These are phyloP conservation scores for Tilletia caries DNA, from an alignment of 1,284 basidiomycete genomes.

Conservation along the genomic window DNA sequence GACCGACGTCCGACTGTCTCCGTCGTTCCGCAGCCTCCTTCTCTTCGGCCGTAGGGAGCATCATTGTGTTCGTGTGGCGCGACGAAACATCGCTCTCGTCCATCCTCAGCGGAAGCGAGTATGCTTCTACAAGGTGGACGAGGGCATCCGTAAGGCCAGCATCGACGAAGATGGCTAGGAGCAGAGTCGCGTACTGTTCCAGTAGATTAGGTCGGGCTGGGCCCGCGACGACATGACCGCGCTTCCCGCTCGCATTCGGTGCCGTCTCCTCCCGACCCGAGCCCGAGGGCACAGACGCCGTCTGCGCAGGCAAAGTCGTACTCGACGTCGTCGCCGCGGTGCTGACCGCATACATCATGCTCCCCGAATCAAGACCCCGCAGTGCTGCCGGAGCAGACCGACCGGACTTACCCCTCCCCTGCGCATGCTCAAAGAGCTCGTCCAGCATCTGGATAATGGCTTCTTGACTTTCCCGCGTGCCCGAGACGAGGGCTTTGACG, in stretches of 20 bases:
- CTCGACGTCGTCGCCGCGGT: not conserved
- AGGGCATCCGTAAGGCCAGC: conserved; percentile 65
- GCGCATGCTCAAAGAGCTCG: conserved; percentile 67
- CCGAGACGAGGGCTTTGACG: conserved; percentile 66
- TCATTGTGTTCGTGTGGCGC: not conserved
- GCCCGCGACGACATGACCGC: conserved; percentile 11
- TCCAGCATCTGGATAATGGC: conserved; percentile 83
- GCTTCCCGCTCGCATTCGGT: conserved; percentile 22
- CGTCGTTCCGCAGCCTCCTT: not conserved
- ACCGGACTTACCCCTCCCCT: not conserved
- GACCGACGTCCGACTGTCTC: conserved; percentile 25
- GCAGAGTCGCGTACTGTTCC: conserved; percentile 88
- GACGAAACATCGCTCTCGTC: not conserved
- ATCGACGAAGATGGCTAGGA: conserved; percentile 80
- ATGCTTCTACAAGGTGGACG: conserved; percentile 37
- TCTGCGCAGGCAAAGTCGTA: not conserved
- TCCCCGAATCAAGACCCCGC: not conserved
- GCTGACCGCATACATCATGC: not conserved
- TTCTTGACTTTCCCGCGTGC: conserved; percentile 66
- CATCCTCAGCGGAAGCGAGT: not conserved
- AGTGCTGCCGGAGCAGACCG: not conserved
- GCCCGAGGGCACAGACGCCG: not conserved
- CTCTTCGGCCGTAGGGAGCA: conserved; percentile 29
- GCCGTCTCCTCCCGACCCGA: not conserved
- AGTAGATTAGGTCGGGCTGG: conserved; percentile 67